Evolutionary conservation across 148 eudicot genomes (phyloP), one percentile per base, ranked within the genome.

Genomic region (Dianthus caryophyllus): DNA sequence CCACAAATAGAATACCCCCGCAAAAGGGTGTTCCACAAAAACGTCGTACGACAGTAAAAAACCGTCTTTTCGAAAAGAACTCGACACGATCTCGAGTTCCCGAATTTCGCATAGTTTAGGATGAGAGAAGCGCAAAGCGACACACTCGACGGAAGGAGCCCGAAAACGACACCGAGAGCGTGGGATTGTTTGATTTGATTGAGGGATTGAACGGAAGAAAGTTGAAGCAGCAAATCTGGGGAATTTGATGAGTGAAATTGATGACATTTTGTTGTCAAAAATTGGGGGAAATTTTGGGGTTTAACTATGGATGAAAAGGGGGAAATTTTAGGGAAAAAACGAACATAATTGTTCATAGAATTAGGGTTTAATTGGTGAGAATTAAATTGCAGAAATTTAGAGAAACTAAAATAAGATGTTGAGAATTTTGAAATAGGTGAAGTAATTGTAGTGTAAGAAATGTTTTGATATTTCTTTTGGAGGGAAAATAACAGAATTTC

Each of bases 1-100:
- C 73, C 73, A 66, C 68, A 31, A 68, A 76, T 66, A n/a, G 77
- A 58, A 18, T 62, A 67, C 1, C 82, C 85, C 47, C 87, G 72
- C 46, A 85, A 82, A 66, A 88, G 79, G 61, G 88, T 85, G 71
- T 88, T 88, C 87, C 87, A 83, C 58, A 88, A 82, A 67, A 84
- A 88, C 5, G 90, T 48, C 16, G 85, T 80, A 38, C 67, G 73
- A 20, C 82, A 85, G 52, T 33, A 80, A 10, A 74, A 50, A 33
- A 64, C 61, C 17, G 76, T 58, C 1, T 60, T 68, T 60, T 78
- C 59, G 27, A 85, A 85, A 39, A 88, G 76, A 61, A 43, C 5
- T n/a, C 43, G 63, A 24, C 75, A 71, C 25, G 73, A 22, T 15
- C 36, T 25, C 6, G 80, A 69, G 64, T 47, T 17, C 1, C 64